Conservation (phyloP, 202 grass and related monocot genomes). For the Schoenoplectus triqueter region DNA sequence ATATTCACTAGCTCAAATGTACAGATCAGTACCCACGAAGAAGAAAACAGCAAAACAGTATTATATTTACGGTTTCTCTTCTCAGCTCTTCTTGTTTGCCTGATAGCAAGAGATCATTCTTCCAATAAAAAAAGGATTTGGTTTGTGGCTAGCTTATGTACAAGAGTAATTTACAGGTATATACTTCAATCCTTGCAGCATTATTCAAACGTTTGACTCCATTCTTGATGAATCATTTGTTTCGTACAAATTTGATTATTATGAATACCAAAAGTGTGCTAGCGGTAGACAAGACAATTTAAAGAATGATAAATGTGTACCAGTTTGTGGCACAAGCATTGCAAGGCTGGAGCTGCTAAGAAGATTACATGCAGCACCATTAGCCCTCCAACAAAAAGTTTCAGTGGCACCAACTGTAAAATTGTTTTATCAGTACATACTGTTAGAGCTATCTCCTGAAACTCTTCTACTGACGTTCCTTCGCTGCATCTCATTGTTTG, state of each 20-base stretch:
- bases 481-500: slow-evolving; percentile 48
- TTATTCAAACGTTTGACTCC: not conserved
- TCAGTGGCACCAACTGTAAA: slow-evolving; percentile 50
- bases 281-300: not conserved
- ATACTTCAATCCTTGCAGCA: not conserved
- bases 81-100: too few relatives aligned
- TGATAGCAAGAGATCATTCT: too few relatives aligned
- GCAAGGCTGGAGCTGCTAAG: slow-evolving; percentile 44
- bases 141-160: slow-evolving; percentile 16
- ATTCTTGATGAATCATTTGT: not conserved
- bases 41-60: not conserved
- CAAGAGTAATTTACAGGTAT: too few relatives aligned
- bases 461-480: slow-evolving; percentile 47
- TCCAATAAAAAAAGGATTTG: not conserved
- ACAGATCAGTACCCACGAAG: too few relatives aligned
- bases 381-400: slow-evolving; percentile 56
- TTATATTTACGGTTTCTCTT: too few relatives aligned
- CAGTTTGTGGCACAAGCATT: slow-evolving; percentile 50
- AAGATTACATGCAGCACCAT: slow-evolving; percentile 61
- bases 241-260: slow-evolving; percentile 41
- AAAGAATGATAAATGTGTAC: slow-evolving; percentile 39
- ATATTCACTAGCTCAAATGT: not conserved
- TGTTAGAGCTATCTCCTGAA: slow-evolving; percentile 37
- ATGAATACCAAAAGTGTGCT: not conserved
- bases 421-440: slow-evolving; percentile 36